Conservation (phyloP, 306 rosid species). For the Trichosanthes cucumerina region DNA sequence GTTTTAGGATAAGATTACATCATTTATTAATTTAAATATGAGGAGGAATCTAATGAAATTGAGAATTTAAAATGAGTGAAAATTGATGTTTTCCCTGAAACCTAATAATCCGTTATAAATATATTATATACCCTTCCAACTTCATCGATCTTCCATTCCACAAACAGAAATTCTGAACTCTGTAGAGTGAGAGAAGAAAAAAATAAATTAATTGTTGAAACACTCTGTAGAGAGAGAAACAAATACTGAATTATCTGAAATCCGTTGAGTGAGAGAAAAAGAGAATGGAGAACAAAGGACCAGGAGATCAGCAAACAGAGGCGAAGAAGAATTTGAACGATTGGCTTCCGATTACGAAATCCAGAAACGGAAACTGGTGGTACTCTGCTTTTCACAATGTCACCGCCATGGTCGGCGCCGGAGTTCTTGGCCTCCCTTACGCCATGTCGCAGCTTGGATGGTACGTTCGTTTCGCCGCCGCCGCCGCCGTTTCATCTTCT, state of each 20-base stretch:
- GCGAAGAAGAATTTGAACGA: slow-evolving; percentile 10
- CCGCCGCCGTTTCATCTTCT: background rate
- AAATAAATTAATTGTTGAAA: no score
- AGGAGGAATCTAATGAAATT: no score
- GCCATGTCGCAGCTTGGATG: slow-evolving; percentile 41
- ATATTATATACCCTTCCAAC: no score
- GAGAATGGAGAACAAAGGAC: background rate
- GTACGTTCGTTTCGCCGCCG: slow-evolving; percentile 2
- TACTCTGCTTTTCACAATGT: slow-evolving; percentile 32
- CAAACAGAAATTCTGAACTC: no score
- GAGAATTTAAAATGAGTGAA: no score
- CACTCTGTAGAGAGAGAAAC: background rate
- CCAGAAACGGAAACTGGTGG: slow-evolving; percentile 27
- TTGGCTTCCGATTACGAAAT: slow-evolving; percentile 31
- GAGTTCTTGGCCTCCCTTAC: slow-evolving; percentile 34
- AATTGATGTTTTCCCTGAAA: no score
- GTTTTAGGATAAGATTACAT: no score
- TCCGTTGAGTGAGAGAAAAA: background rate
- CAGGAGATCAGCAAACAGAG: background rate
- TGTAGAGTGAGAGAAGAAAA: no score
- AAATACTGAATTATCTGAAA: background rate
- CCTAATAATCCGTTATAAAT: no score
- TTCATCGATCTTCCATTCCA: no score
- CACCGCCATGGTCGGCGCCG: slow-evolving; percentile 46
- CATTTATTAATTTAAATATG: no score